Base-by-base conservation (phyloP, 2,329 filamentous ascomycete species). In the Aspergillus sp. region DNA sequence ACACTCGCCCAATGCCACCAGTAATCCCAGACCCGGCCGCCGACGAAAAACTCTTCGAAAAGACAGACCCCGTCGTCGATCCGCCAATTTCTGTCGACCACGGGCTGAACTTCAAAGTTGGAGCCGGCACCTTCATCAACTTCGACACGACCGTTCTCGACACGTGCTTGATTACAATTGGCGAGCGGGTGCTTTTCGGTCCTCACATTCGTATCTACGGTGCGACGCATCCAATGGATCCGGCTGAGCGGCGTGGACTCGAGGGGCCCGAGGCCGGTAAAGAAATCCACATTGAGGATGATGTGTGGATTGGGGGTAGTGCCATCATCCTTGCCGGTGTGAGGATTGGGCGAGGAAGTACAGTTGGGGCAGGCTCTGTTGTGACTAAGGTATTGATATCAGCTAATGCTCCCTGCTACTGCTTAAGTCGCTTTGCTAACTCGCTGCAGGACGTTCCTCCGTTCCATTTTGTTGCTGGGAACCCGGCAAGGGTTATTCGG, bases 31-130 rank as follows among this genome's bases (percentile, higher is more conserved):
- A 65, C 36, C 53, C 64, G 1, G 61, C 62, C 50, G 59, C 61
- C 53, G 66, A 69, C 9, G 67, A 63, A 13, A 55, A 48, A 11
- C 59, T 65, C 1, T 68, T 69, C 15, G 55, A 65, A 5, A 62
- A 62, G 11, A 65, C 67, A 4, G 81, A 81, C 0, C 77, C 75
- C 22, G 82, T 81, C 60, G 81, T 89, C 36, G 86, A 89, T 63
- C 82, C 85, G 0, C 85, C 86, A 0, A 76, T 89, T 55, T 78
- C 76, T 39, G 78, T 88, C 34, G 86, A 89, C 67, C 89, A 89
- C 57, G 87, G 86, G 1, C 84, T 83, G 68, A 89, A 89, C 64
- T 81, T 88, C 61, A 78, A 74, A 5, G 76, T 89, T 0, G 86
- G 86, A 7, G 76, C 83, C 42, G 64, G 62, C 6, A 63, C 59